These are phyloP conservation scores for Hypocrella siamensis DNA, from an alignment of 2,329 filamentous ascomycete species.

Conservation along the genomic window DNA sequence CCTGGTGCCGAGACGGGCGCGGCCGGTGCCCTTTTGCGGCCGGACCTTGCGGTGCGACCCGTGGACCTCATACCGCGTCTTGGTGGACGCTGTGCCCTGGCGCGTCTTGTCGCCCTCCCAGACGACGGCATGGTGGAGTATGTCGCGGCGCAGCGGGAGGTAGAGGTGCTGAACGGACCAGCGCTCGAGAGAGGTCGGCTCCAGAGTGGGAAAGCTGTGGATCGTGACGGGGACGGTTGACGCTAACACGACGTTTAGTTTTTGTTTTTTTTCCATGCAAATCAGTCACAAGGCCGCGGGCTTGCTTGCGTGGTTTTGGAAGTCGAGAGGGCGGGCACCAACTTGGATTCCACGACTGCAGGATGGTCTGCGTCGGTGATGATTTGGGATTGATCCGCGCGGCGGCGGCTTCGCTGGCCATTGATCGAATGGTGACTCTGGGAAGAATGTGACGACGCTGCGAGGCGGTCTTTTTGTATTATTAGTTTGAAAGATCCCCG, in stretches of 20 bases:
- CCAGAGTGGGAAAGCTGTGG: constrained; percentile 78
- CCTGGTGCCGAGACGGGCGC: constrained; percentile 62
- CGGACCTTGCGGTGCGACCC: constrained; percentile 71
- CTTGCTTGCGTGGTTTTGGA: too few relatives aligned
- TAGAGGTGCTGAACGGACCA: constrained; percentile 74
- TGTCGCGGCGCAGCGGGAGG: constrained; percentile 75
- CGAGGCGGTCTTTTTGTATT: neutral
- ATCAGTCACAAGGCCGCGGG: neutral
- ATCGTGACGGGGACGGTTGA: constrained; percentile 66
- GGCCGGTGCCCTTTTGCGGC: constrained; percentile 75
- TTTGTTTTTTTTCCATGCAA: too few relatives aligned
- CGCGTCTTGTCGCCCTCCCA: constrained; percentile 85
- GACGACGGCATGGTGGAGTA: constrained; percentile 81
- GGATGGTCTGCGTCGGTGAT: constrained; percentile 16
- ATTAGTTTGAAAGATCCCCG: too few relatives aligned
- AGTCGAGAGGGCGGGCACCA: constrained; percentile 2
- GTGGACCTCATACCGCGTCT: constrained; percentile 69
- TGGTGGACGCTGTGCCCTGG: constrained; percentile 70
- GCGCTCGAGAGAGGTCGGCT: constrained; percentile 61
- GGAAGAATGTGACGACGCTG: constrained; percentile 17
- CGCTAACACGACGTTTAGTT: constrained; percentile 26
- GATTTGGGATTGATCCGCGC: constrained; percentile 19
- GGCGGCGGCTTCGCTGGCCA: constrained; percentile 36
- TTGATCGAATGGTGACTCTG: constrained; percentile 33
- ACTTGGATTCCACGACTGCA: constrained; percentile 31